Evolutionary conservation across 345 rosid species (phyloP).

Genomic region (Leavenworthia alabamica): DNA sequence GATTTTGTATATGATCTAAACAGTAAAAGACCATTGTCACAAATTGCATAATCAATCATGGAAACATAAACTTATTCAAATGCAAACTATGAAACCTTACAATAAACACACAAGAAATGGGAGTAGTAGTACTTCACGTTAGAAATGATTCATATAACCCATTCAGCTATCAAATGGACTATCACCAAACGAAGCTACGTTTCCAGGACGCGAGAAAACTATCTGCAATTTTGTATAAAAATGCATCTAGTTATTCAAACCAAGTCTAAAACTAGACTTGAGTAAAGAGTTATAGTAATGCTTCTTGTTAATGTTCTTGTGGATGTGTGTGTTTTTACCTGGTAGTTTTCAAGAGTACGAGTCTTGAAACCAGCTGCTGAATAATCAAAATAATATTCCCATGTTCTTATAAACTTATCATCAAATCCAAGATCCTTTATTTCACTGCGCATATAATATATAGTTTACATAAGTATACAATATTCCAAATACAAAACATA

Average conservation of each 20-base stretch:
- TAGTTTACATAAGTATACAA: not conserved
- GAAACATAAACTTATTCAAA: not conserved
- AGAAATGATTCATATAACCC: not conserved
- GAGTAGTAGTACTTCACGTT: not conserved
- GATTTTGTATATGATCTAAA: not conserved
- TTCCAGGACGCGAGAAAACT: conserved; percentile 74
- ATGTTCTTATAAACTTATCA: conserved; percentile 69
- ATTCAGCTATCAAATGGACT: conserved; percentile 30
- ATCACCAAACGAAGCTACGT: conserved; percentile 39
- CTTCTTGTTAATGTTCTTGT: not conserved
- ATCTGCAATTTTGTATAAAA: conserved; percentile 28
- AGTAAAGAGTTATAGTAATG: not conserved
- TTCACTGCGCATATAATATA: conserved; percentile 34
- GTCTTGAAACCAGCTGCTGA: conserved; percentile 82
- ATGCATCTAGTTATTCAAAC: not conserved
- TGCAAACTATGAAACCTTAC: not conserved
- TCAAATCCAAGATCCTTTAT: conserved; percentile 60
- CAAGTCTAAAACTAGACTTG: not conserved
- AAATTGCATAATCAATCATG: not conserved
- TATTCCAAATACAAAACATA: not conserved
- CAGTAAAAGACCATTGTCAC: not conserved
- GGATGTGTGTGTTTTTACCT: conserved; percentile 31
- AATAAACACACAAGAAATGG: not conserved
- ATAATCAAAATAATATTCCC: conserved; percentile 92
- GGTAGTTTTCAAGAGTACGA: conserved; percentile 62